Percentiles rank a stretch among this genome's conserved stretches.
phyloP scores from a whole-genome alignment of 305 asterid species.

The Solanum hybrid region DNA sequence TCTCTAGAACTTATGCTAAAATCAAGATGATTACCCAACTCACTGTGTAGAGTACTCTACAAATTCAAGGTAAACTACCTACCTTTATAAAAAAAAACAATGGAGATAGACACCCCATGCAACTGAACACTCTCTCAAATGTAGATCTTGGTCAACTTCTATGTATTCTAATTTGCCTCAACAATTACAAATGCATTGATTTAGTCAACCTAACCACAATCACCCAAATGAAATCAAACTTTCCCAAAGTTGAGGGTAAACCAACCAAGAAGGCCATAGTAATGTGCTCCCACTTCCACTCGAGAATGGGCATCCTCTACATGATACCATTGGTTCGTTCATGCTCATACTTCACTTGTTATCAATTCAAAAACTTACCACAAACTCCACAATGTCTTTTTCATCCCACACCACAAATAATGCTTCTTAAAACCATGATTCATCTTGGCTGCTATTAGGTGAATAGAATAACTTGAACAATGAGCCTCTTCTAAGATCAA shows the following conservation, averaged over 20 bases:
- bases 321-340: neutral
- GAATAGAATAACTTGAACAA: neutral
- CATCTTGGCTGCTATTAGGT: neutral
- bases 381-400: neutral
- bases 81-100: neutral
- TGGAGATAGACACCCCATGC: neutral
- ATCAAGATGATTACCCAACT: neutral
- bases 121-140: neutral
- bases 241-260: neutral
- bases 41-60: neutral
- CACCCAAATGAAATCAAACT: neutral
- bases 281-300: neutral
- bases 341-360: neutral
- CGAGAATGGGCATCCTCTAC: neutral
- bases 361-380: neutral
- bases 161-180: neutral
- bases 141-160: neutral
- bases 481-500: neutral
- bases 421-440: neutral
- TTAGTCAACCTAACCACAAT: neutral
- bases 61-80: neutral
- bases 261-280: neutral
- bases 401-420: neutral
- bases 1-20: neutral
- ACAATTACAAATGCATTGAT: neutral